Base-by-base conservation (phyloP, 2,329 filamentous ascomycete genomes). In the Parafenestella ontariensis region DNA sequence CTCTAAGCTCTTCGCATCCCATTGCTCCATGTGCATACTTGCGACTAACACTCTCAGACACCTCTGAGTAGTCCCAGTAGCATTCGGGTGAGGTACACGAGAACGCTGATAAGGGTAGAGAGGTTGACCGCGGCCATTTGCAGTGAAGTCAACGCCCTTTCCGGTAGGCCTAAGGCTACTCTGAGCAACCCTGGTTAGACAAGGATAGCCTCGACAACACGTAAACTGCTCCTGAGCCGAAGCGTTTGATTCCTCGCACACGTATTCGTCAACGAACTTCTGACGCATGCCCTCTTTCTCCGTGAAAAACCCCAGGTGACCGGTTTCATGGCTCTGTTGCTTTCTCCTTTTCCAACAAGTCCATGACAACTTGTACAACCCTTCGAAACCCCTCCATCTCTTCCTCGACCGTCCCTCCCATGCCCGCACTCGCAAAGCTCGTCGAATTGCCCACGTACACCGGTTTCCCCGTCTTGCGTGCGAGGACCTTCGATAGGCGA, bases 371-470 rank as follows among this genome's bases (percentile, higher is more conserved):
- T 54, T 89, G 84, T 28, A 93, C 87, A 36, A 96, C 86, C 60
- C 83, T 84, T 68, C 85, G 87, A 66, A 97, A 88, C 0, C 89
- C 91, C 70, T 94, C 92, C 87, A 97, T 93, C 78, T 98, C 94
- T 80, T 98, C 95, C 71, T 97, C 93, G 6, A 94, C 86, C 0
- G 87, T 90, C 18, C 92, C 89, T 9, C 92, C 92, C 67, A 92
- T 85, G 1, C 88, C 89, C 5, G 88, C 84, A 67, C 83, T 86
- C 13, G 85, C 85, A 59, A 97, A 87, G 62, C 88, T 91, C 67
- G 96, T 87, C 29, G 92, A 96, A 71, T 91, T 96, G 20, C 91
- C 91, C 17, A 98, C 91, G 73, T 97, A 98, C n/a, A 91, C 88
- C 0, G 92, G 92, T 58, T 87, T 85, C 28, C 83, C 80, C 24